Conservation (phyloP, 2,329 filamentous ascomycete genomes). For the Microcyclospora tardicrescens region DNA sequence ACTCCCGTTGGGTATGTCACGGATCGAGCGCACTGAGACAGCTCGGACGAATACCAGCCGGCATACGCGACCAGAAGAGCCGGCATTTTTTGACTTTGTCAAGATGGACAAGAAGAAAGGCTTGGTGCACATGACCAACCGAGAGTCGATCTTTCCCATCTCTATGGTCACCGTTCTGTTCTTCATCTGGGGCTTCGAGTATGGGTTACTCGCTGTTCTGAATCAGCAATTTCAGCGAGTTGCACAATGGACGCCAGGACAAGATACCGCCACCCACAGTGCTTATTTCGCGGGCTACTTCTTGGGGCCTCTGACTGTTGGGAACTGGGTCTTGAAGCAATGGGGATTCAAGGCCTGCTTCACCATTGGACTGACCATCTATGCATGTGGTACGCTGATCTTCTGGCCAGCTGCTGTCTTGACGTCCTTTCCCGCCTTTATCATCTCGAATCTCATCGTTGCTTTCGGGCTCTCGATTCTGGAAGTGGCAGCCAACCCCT, state of each 20-base stretch:
- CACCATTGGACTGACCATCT: constrained; percentile 47
- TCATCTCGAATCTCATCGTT: constrained; percentile 51
- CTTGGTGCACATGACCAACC: constrained; percentile 50
- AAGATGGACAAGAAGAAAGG: constrained; percentile 57
- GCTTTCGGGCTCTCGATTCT: constrained; percentile 47
- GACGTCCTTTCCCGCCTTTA: constrained; percentile 46
- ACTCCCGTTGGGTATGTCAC: constrained; percentile 14
- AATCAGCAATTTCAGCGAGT: constrained; percentile 57
- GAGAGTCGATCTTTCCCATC: constrained; percentile 59
- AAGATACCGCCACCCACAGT: constrained; percentile 55
- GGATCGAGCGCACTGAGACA: constrained; percentile 23
- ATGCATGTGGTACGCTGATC: constrained; percentile 47
- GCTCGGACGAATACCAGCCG: constrained; percentile 28
- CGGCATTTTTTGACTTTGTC: constrained; percentile 63
- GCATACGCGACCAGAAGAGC: constrained; percentile 22
- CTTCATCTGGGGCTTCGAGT: constrained; percentile 82
- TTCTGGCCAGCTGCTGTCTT: constrained; percentile 55
- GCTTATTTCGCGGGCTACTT: constrained; percentile 63
- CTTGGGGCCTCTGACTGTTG: constrained; percentile 55
- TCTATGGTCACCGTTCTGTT: constrained; percentile 68
- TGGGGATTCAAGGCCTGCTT: constrained; percentile 53
- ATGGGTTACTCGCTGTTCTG: constrained; percentile 71
- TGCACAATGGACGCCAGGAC: constrained; percentile 45
- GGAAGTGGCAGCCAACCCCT: constrained; percentile 49
- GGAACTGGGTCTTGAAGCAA: constrained; percentile 41